Percentiles rank a stretch among this genome's conserved stretches.
Evolutionary conservation across 2,329 filamentous ascomycete species (phyloP).

Genomic region (Ceratocystis ficicola): DNA sequence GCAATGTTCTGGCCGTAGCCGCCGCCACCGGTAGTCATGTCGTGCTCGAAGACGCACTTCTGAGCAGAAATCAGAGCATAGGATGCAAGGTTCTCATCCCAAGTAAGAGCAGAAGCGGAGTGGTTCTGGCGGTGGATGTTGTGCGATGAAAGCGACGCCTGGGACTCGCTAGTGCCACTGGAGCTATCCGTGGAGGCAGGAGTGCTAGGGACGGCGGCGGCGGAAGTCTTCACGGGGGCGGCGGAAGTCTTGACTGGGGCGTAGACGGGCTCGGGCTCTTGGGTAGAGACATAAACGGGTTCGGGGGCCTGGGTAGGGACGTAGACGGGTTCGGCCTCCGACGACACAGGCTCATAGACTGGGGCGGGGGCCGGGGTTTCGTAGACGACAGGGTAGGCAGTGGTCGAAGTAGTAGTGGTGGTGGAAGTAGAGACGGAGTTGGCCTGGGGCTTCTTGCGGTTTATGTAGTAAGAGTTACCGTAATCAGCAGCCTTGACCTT

Average conservation of each 20-base stretch:
- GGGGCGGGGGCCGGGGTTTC: conserved; percentile 23
- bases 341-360: conserved; percentile 24
- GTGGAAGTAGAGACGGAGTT: conserved; percentile 19
- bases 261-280: conserved; percentile 13
- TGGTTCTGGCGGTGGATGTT: conserved; percentile 80
- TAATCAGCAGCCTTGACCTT: conserved; percentile 18
- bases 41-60: conserved; percentile 60
- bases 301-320: conserved; percentile 10
- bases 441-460: conserved; percentile 16
- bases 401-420: conserved; percentile 16
- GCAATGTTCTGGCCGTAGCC: conserved; percentile 90
- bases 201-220: conserved; percentile 10
- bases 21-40: conserved; percentile 50
- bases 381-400: conserved; percentile 27
- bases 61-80: conserved; percentile 54
- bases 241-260: not conserved
- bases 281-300: conserved; percentile 18
- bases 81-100: conserved; percentile 50
- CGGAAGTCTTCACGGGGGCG: not conserved
- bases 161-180: conserved; percentile 28
- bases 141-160: conserved; percentile 53
- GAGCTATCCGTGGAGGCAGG: conserved; percentile 21
- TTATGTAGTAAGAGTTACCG: conserved; percentile 17
- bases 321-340: conserved; percentile 20
- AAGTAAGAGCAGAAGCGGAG: conserved; percentile 51